Evolutionary conservation across 169 alveolate species (phyloP).

Genomic region (Sarcocystis neurona): DNA sequence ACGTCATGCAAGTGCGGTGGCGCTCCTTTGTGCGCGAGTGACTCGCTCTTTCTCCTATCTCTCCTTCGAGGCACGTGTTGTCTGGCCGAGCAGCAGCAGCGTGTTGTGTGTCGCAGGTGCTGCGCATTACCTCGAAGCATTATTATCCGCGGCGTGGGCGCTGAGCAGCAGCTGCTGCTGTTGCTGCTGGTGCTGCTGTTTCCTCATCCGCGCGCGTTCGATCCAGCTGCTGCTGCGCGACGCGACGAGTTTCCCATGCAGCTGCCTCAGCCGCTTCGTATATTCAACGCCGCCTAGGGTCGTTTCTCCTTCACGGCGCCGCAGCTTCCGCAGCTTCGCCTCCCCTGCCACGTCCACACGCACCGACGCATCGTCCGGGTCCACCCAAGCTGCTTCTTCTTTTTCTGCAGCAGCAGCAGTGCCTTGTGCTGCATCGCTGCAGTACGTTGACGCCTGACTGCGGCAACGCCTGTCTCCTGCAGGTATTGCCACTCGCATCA

Average conservation of each 20-base stretch:
- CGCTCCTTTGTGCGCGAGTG: too few species aligned
- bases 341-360: background rate
- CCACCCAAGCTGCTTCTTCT: conserved; percentile 20
- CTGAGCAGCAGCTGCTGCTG: background rate
- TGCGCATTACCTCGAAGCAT: too few species aligned
- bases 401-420: background rate
- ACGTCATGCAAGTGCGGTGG: too few species aligned
- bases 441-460: too few species aligned
- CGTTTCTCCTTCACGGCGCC: background rate
- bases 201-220: conserved; percentile 32
- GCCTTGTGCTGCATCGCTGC: background rate
- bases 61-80: too few species aligned
- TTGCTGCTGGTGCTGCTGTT: background rate
- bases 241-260: background rate
- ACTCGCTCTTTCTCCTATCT: too few species aligned
- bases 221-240: conserved; percentile 8
- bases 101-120: too few species aligned
- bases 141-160: background rate
- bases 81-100: too few species aligned
- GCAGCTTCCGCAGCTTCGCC: conserved; percentile 47
- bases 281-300: background rate
- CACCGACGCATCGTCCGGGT: conserved; percentile 12
- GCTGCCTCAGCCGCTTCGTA: background rate
- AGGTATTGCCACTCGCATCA: too few species aligned
- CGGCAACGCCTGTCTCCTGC: too few species aligned